Percentiles rank a stretch among this genome's conserved stretches.
Evolutionary conservation across 2,329 filamentous ascomycete genomes (phyloP).

Genomic region (Dactylonectria macrodidyma): DNA sequence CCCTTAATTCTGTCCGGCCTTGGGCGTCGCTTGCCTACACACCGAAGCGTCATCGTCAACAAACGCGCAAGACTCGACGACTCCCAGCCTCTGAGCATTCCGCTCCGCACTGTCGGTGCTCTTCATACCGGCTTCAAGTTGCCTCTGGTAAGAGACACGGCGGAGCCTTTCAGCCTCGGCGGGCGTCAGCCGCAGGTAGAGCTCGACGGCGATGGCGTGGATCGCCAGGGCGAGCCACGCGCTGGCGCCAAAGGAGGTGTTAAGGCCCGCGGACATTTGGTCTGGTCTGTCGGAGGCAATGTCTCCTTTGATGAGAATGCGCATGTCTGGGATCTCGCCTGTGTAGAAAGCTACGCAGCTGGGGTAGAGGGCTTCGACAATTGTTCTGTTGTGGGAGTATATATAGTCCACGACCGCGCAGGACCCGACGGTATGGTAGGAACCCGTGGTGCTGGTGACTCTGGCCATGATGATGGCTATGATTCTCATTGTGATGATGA

Average conservation of each 20-base stretch:
- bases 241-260: constrained; percentile 65
- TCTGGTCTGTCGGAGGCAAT: constrained; percentile 47
- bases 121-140: constrained; percentile 67
- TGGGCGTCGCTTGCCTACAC: neutral
- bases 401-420: constrained; percentile 66
- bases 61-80: constrained; percentile 37
- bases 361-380: constrained; percentile 58
- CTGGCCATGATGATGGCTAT: constrained; percentile 60
- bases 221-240: constrained; percentile 67
- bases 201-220: constrained; percentile 64
- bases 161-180: constrained; percentile 67
- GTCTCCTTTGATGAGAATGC: constrained; percentile 51
- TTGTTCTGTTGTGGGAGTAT: constrained; percentile 45
- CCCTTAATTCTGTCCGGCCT: neutral
- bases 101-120: constrained; percentile 64
- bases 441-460: constrained; percentile 52
- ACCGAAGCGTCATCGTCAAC: neutral
- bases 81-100: constrained; percentile 49
- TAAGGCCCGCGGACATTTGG: constrained; percentile 59
- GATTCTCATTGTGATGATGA: constrained; percentile 67
- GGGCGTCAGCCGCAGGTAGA: constrained; percentile 67
- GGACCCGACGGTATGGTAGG: constrained; percentile 49
- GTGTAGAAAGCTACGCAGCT: constrained; percentile 59
- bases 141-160: constrained; percentile 69
- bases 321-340: constrained; percentile 30